Conservation (phyloP, 176 grass and related monocot genomes). For the Neostapfia colusana region DNA sequence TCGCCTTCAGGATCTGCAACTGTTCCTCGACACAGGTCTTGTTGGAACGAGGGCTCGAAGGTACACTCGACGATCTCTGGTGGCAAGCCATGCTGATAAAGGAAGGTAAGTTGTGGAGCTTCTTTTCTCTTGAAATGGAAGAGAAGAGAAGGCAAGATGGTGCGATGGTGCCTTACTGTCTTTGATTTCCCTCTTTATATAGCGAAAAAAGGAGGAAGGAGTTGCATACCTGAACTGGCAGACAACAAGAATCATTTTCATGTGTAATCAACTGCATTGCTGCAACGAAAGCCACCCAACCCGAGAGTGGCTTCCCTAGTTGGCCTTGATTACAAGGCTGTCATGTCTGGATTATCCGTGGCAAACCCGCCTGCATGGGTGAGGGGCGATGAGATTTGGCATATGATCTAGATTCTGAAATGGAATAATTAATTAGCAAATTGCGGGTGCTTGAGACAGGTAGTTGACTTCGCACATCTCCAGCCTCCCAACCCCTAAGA, state of each 20-base stretch:
- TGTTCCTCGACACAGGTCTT: neutral
- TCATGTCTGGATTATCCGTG: neutral
- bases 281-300: neutral
- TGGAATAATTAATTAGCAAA: neutral
- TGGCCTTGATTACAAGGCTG: conserved; percentile 5
- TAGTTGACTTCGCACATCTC: conserved; percentile 9
- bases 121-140: neutral
- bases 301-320: neutral
- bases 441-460: neutral
- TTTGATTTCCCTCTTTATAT: conserved; percentile 22
- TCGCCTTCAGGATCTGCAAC: neutral
- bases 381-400: neutral
- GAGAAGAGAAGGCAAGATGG: neutral
- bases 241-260: conserved; percentile 22
- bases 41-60: neutral
- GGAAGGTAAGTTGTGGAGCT: neutral
- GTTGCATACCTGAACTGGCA: neutral
- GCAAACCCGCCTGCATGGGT: neutral
- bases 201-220: neutral
- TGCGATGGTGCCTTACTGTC: neutral
- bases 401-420: neutral
- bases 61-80: neutral
- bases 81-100: neutral
- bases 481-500: neutral
- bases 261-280: neutral